These are phyloP conservation scores for Botrytis porri DNA, from an alignment of 2,329 filamentous ascomycete genomes.

Conservation along the genomic window DNA sequence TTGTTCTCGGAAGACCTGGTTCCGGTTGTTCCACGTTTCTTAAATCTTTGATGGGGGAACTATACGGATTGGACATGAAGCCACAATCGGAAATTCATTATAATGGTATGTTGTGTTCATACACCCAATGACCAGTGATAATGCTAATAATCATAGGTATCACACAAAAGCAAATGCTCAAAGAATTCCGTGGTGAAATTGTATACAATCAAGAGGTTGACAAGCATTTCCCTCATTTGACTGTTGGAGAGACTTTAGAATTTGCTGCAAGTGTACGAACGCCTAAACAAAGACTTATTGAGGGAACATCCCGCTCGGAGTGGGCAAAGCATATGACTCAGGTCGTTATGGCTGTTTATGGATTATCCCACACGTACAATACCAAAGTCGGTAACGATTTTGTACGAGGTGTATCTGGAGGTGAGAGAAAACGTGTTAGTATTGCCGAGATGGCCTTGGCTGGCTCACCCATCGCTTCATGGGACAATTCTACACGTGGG, in stretches of 20 bases:
- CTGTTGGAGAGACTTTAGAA: conserved; percentile 69
- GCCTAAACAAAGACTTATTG: conserved; percentile 54
- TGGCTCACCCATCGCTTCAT: conserved; percentile 46
- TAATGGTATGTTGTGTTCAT: conserved; percentile 57
- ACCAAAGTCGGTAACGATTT: conserved; percentile 76
- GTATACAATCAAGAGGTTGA: conserved; percentile 76
- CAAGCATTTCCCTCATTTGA: conserved; percentile 72
- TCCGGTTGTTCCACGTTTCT: conserved; percentile 64
- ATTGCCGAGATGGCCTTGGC: conserved; percentile 71
- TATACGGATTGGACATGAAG: conserved; percentile 55
- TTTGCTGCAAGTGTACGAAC: conserved; percentile 70
- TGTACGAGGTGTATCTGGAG: conserved; percentile 66
- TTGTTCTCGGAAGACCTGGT: conserved; percentile 65
- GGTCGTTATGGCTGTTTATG: conserved; percentile 67
- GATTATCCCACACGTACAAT: conserved; percentile 66
- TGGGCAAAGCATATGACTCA: conserved; percentile 44
- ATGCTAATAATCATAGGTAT: conserved; percentile 46
- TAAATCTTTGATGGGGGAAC: conserved; percentile 57
- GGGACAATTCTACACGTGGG: conserved; percentile 55
- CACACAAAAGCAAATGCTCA: conserved; percentile 49
- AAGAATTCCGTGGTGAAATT: conserved; percentile 61
- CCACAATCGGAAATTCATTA: conserved; percentile 56
- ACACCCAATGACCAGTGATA: conserved; percentile 48
- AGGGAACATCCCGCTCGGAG: conserved; percentile 56
- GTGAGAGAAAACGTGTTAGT: conserved; percentile 75